Conservation (phyloP, 2,329 filamentous ascomycete species). For the Aspergillus caelatus region DNA sequence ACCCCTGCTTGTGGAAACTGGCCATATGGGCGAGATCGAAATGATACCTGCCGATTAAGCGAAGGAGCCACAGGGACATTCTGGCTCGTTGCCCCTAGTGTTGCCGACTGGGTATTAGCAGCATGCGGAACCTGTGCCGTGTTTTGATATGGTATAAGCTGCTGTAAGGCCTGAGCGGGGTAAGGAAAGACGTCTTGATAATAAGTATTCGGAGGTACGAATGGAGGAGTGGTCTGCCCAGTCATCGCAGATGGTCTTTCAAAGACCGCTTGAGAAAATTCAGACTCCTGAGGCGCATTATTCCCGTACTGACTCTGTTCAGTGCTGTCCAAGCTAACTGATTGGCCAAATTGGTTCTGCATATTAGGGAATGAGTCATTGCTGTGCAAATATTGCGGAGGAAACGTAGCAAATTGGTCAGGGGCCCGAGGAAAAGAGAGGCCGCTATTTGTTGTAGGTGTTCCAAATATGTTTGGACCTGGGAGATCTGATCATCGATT, state of each 20-base stretch:
- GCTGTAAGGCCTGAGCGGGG: neutral
- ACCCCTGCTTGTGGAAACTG: slow-evolving; percentile 12
- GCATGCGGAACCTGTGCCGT: neutral
- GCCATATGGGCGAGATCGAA: slow-evolving; percentile 10
- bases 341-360: neutral
- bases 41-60: neutral
- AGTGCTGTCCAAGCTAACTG: neutral
- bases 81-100: neutral
- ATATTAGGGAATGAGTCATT: neutral
- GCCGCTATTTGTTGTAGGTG: neutral
- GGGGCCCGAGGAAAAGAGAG: neutral
- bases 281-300: neutral
- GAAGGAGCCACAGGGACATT: neutral
- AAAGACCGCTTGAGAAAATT: neutral
- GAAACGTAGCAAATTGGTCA: neutral
- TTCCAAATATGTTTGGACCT: neutral
- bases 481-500: neutral
- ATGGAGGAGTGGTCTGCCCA: neutral
- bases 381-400: neutral
- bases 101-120: neutral
- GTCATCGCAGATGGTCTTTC: neutral
- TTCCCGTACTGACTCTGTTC: neutral
- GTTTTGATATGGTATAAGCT: neutral
- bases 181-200: neutral
- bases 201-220: neutral